phyloP scores from a whole-genome alignment of 2,329 filamentous ascomycete species.

The Cercospora brassicicola region DNA sequence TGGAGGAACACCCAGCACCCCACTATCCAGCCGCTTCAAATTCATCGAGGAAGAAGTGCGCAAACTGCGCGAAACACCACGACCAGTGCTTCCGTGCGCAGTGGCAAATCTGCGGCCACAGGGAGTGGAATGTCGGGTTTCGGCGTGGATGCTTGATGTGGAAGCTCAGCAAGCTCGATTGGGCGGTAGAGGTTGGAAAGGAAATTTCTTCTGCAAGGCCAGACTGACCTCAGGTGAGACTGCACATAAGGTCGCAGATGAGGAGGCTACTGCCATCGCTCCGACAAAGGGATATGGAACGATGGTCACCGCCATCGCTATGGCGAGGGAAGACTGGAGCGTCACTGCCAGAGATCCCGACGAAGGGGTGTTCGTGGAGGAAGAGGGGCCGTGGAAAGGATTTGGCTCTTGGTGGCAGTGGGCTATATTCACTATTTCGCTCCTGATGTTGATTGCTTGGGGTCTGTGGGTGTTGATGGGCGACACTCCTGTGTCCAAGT shows the following conservation, averaged over 20 bases:
- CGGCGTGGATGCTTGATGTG: background rate
- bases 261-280: background rate
- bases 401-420: conserved; percentile 7
- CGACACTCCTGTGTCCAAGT: background rate
- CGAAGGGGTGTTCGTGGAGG: background rate
- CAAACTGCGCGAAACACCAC: background rate
- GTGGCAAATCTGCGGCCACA: background rate
- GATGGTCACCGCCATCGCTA: background rate
- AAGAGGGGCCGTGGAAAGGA: background rate
- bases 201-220: background rate
- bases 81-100: background rate
- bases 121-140: background rate
- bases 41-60: background rate
- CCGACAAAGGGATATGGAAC: background rate
- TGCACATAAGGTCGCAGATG: background rate
- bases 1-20: background rate
- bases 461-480: background rate
- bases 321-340: background rate
- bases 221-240: background rate
- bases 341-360: background rate
- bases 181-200: background rate
- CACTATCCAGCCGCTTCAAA: background rate
- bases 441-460: background rate
- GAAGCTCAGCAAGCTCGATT: background rate
- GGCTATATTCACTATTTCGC: background rate